phyloP scores from a whole-genome alignment of 768 basidiomycete species.

The Phylloporus sp. region DNA sequence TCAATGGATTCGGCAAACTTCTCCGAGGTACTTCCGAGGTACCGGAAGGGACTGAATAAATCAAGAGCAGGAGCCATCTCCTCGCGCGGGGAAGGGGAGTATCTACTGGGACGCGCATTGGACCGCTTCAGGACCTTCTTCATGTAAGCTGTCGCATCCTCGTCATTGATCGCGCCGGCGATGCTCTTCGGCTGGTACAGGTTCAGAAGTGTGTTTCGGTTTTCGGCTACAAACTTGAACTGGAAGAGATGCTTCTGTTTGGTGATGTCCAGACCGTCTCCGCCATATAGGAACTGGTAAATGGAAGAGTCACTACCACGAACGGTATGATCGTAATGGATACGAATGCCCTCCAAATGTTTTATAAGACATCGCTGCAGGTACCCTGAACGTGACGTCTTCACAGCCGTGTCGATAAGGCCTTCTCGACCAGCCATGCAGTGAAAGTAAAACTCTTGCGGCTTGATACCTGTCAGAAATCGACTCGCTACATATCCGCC shows the following conservation, averaged over 20 bases:
- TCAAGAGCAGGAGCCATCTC: slow-evolving; percentile 71
- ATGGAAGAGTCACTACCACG: slow-evolving; percentile 91
- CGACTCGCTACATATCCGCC: slow-evolving; percentile 98
- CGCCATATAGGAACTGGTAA: slow-evolving; percentile 96
- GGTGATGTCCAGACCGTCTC: slow-evolving; percentile 94
- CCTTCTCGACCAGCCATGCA: slow-evolving; percentile 99
- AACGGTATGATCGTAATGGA: slow-evolving; percentile 98
- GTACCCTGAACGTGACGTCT: slow-evolving; percentile 97
- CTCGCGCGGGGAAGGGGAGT: slow-evolving; percentile 48
- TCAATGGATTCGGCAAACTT: slow-evolving; percentile 79
- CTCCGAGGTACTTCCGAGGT: slow-evolving; percentile 90
- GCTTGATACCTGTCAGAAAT: slow-evolving; percentile 96
- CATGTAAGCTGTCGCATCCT: slow-evolving; percentile 73
- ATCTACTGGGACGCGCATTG: slow-evolving; percentile 38
- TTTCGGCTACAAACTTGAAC: slow-evolving; percentile 91
- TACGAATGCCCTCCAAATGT: slow-evolving; percentile 92
- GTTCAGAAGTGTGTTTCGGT: slow-evolving; percentile 74
- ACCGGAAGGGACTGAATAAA: slow-evolving; percentile 70
- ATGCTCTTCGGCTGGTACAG: slow-evolving; percentile 62
- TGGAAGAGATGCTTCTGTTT: slow-evolving; percentile 94
- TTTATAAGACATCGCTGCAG: slow-evolving; percentile 98
- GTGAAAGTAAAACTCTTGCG: slow-evolving; percentile 99
- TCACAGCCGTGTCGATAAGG: slow-evolving; percentile 98
- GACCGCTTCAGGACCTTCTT: slow-evolving; percentile 84
- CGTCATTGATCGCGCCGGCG: slow-evolving; percentile 55